phyloP scores from a whole-genome alignment of 208 protist genomes.

The Leptomonas seymouri region DNA sequence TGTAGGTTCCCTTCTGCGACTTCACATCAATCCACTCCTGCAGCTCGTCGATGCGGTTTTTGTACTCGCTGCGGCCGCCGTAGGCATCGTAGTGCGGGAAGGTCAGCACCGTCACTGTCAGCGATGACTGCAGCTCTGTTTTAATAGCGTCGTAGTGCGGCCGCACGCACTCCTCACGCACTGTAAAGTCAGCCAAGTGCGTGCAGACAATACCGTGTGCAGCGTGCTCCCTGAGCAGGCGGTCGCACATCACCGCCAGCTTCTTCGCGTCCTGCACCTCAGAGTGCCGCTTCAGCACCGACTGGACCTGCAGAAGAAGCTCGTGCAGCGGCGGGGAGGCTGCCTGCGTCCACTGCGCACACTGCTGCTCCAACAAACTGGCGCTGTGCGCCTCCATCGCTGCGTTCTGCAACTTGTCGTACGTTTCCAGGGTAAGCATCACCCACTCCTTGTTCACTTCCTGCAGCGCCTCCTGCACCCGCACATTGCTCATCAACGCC shows the following conservation, averaged over 20 bases:
- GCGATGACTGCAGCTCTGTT: constrained; percentile 51
- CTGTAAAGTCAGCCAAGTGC: constrained; percentile 74
- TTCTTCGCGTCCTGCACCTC: constrained; percentile 14
- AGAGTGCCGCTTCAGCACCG: constrained; percentile 13
- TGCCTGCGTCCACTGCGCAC: constrained; percentile 38
- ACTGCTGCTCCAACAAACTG: constrained; percentile 50
- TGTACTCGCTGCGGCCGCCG: constrained; percentile 58
- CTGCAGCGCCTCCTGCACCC: constrained; percentile 70
- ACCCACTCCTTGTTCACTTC: constrained; percentile 80
- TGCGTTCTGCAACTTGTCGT: constrained; percentile 56
- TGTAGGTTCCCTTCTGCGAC: constrained; percentile 70
- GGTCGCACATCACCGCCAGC: constrained; percentile 37
- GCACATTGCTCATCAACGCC: constrained; percentile 45
- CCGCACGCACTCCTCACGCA: constrained; percentile 69
- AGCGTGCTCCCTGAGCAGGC: constrained; percentile 51
- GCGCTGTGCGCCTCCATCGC: constrained; percentile 40
- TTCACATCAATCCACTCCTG: constrained; percentile 85
- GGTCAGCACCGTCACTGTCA: constrained; percentile 64
- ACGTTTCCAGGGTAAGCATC: constrained; percentile 60
- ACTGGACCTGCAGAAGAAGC: constrained; percentile 33
- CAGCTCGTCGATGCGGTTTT: constrained; percentile 71
- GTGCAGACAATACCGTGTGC: constrained; percentile 56
- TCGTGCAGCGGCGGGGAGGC: constrained; percentile 28
- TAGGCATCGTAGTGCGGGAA: constrained; percentile 53
- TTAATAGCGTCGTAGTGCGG: constrained; percentile 66